Evolutionary conservation across 2,329 filamentous ascomycete species (phyloP), one percentile per base, ranked within the genome.

Genomic region (Fusarium dimerum): DNA sequence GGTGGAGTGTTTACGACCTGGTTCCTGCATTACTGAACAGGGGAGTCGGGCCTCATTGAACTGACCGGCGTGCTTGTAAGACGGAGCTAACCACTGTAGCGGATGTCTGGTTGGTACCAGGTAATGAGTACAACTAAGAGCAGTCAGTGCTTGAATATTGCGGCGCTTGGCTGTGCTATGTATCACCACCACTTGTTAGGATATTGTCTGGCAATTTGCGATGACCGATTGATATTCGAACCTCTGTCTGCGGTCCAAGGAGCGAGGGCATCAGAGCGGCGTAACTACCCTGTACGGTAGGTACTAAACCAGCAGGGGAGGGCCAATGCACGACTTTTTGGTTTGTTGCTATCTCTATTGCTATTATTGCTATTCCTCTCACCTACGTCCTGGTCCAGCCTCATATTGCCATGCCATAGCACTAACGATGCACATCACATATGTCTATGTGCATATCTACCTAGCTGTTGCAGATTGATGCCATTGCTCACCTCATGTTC

Each of bases 21-120:
- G 63, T 65, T 65, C 63, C 63, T 65, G 63, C 63, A 65, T 65
- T 48, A 57, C 60, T 60, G 10, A 12, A 15, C 47, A 63, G 51
- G 58, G 20, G 54, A 57, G 62, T 56, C 50, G 43, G 54, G 55
- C 50, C 54, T 53, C 43, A 47, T 45, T 48, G 40, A 47, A 36
- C 42, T 45, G 47, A 56, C 59, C 55, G 50, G 55, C 52, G 45
- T 53, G 32, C 32, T 36, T 36, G 32, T 36, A 50, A 44, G 60
- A 41, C 39, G 47, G 54, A 54, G 45, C 55, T 55, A 55, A 61
- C 26, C 52, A 50, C 34, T 12, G 13, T 36, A 36, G 32, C 32
- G 32, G 32, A 15, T 36, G 40, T 11, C 40, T 41, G 9, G 16
- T 15, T 36, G 32, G 32, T 9, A 36, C 32, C 13, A 15, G 32